Evolutionary conservation across 805 yeast species (phyloP), one percentile per base, ranked within the genome.

Genomic region (Cyberlindnera suaveolens): DNA sequence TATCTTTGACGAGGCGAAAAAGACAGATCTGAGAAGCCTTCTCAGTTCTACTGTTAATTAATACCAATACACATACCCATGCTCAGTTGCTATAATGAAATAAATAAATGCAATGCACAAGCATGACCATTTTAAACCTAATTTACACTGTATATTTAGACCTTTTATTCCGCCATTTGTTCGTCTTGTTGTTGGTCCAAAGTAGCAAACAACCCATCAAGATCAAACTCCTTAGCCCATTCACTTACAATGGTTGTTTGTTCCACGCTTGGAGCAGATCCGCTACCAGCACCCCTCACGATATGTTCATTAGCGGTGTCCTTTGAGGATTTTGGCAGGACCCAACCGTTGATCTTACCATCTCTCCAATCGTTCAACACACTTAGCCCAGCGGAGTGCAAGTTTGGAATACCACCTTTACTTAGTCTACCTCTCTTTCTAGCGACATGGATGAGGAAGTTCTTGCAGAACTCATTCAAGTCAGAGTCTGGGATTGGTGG

Each of bases 281-380:
- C 27, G 6, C 27, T 23, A 4, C 53, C 56, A 38, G 53, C 42
- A 44, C 60, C 53, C 29, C 53, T 52, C 19, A 51, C 58, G 18
- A 51, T 60, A 15, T 52, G 50, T 17, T 54, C 57, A 14, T 53
- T 47, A 18, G 62, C 66, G 36, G 63, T 57, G n/a, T 66, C 66
- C 53, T 74, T 73, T 11, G 80, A 70, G 30, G 73, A 69, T 36
- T 68, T 82, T 40, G 96, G 96, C 54, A 81, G 66, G 3, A 86
- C 79, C 96, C 96, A 93, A 38, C 97, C 96, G 43, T 82, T 66
- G 56, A 93, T 80, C 61, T 93, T 79, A 46, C 99, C 99, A 64
- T 90, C 97, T 67, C 96, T 80, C 98, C 98, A 93, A 66, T 93
- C 99, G 56, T 78, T 87, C 59, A 93, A 71, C 11, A 93, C 83